Percentiles rank a stretch among this genome's conserved stretches.
phyloP scores from a whole-genome alignment of 2,329 filamentous ascomycete species.

The Exophiala mesophila region DNA sequence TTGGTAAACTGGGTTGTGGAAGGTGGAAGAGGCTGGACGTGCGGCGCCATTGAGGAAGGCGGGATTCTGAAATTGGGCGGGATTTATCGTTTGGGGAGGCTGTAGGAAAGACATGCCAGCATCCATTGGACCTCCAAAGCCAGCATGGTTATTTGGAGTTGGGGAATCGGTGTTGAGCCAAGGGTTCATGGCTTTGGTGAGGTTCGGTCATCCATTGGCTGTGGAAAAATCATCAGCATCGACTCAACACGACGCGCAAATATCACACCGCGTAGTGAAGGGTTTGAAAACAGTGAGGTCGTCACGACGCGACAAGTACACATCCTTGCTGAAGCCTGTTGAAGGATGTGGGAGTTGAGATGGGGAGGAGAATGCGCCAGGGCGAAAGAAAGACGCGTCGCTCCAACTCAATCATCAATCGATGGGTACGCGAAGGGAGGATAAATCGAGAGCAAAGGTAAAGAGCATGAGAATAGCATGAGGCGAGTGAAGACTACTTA shows the following conservation, averaged over 20 bases:
- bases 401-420: neutral
- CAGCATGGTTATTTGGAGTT: constrained; percentile 46
- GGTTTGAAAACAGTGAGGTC: no score
- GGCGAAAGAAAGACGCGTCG: constrained; percentile 4
- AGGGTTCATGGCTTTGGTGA: constrained; percentile 47
- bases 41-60: constrained; percentile 76
- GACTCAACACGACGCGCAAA: constrained; percentile 8
- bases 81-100: constrained; percentile 45
- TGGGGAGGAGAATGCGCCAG: constrained; percentile 19
- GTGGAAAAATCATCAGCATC: constrained; percentile 30
- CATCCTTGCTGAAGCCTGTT: no score
- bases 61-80: constrained; percentile 47
- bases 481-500: constrained; percentile 24
- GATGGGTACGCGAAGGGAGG: constrained; percentile 4
- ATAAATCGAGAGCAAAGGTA: constrained; percentile 3
- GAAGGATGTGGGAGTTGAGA: no score
- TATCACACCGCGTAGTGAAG: no score
- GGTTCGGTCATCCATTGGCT: constrained; percentile 43
- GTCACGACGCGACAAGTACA: no score
- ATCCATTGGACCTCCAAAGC: constrained; percentile 43
- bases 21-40: constrained; percentile 76
- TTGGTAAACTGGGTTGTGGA: constrained; percentile 73
- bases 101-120: constrained; percentile 46
- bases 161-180: constrained; percentile 47
- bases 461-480: constrained; percentile 14